Evolutionary conservation across 2,329 filamentous ascomycete genomes (phyloP), one percentile per base, ranked within the genome.

Genomic region (Talaromyces funiculosus): DNA sequence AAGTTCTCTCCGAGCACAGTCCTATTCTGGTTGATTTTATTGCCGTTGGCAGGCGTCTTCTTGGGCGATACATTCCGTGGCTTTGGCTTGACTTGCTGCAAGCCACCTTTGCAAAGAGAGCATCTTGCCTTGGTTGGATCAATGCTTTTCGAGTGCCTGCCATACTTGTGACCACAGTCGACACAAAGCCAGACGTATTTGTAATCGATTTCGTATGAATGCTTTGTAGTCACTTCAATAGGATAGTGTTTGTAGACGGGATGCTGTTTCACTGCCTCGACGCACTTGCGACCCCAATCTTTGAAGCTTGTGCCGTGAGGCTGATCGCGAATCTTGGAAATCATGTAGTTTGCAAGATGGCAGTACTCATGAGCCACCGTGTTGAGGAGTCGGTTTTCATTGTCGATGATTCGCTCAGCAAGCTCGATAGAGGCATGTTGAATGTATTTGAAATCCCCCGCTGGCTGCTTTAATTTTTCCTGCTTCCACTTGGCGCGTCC

Each of bases 311-410:
- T 82, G 22, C 92, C 92, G 71, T 97, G 92, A 0, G 92, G 90
- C 63, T 90, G 87, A 60, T 86, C 86, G 45, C 84, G 87, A 37
- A 92, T 79, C 37, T 87, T 85, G 53, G 83, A 87, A 64, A 97
- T 80, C 86, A 97, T 95, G 73, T 93, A 97, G 68, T 92, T 96
- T 45, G 90, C 88, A 1, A 97, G 78, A 71, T 99, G 94, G 73
- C 94, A 97, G 78, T 94, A 97, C 69, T 99, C 94, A 72, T 99
- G 94, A 0, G 93, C 91, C n/a, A 97, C 77, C 0, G 94, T 92
- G 73, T 97, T 97, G 64, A 94, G 82, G 1, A 97, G 82, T 3
- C 90, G 85, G 61, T 88, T 75, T 66, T 90, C 85, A 68, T 88
- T 83, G 70, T 91, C 86, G 63, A 97, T 92, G 51, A 97, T 87